phyloP scores from a whole-genome alignment of 2,329 filamentous ascomycete species.

The Fusarium hainanense region DNA sequence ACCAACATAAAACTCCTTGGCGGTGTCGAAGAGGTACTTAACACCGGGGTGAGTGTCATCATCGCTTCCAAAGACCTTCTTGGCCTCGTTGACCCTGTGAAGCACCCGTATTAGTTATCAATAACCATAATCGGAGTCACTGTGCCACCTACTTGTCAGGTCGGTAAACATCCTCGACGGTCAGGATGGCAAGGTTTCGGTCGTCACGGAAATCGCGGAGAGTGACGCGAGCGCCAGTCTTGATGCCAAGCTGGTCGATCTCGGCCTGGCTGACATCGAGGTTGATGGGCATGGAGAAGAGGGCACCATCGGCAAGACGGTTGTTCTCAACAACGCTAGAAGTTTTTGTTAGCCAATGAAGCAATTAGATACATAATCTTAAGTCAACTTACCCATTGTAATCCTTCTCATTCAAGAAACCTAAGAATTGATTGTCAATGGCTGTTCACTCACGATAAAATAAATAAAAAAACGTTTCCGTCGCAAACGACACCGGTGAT shows the following conservation, averaged over 20 bases:
- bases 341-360: constrained; percentile 43
- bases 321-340: constrained; percentile 85
- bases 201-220: constrained; percentile 97
- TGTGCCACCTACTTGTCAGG: constrained; percentile 84
- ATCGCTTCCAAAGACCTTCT: constrained; percentile 92
- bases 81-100: constrained; percentile 82
- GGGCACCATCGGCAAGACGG: constrained; percentile 86
- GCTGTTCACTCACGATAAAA: constrained; percentile 6
- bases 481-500: constrained; percentile 20
- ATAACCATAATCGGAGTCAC: not conserved
- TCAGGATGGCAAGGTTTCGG: constrained; percentile 94
- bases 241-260: constrained; percentile 79
- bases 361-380: not conserved
- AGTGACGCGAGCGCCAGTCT: constrained; percentile 83
- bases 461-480: not conserved
- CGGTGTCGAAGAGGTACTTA: constrained; percentile 84
- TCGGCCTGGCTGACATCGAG: constrained; percentile 83
- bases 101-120: constrained; percentile 34
- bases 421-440: constrained; percentile 57
- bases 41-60: constrained; percentile 92
- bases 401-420: constrained; percentile 97
- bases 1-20: constrained; percentile 90
- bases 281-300: constrained; percentile 97
- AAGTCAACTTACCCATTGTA: constrained; percentile 80
- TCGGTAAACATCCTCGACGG: constrained; percentile 92